Conservation (phyloP, 352 stramenopile genomes). For the Phytophthora uliginosa region DNA sequence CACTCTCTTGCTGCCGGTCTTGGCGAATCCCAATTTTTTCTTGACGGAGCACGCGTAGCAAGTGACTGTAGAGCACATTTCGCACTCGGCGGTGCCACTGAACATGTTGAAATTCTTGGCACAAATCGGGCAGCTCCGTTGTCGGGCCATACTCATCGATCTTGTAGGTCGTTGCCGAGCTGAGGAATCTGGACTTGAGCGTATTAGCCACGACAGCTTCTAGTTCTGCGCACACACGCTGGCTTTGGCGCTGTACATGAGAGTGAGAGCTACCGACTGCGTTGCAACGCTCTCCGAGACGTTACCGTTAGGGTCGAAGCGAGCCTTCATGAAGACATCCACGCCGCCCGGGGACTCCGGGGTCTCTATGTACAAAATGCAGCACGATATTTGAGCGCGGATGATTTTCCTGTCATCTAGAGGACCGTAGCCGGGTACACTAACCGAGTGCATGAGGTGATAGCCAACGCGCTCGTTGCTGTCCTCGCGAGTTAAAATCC, state of each 20-base stretch:
- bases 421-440: slow-evolving; percentile 39
- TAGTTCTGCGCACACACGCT: slow-evolving; percentile 49
- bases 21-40: slow-evolving; percentile 41
- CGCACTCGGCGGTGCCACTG: slow-evolving; percentile 29
- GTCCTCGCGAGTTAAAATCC: slow-evolving; percentile 38
- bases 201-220: slow-evolving; percentile 51
- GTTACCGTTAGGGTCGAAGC: slow-evolving; percentile 41
- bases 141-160: slow-evolving; percentile 20
- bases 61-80: slow-evolving; percentile 37
- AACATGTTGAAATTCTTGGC: slow-evolving; percentile 40
- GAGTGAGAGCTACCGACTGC: slow-evolving; percentile 29
- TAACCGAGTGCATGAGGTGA: slow-evolving; percentile 61
- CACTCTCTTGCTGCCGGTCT: slow-evolving; percentile 30
- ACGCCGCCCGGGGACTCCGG: slow-evolving; percentile 27
- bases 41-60: slow-evolving; percentile 42
- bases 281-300: slow-evolving; percentile 36
- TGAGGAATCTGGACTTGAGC: slow-evolving; percentile 21
- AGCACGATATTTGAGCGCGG: slow-evolving; percentile 47
- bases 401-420: slow-evolving; percentile 48
- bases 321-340: slow-evolving; percentile 48
- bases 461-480: slow-evolving; percentile 50
- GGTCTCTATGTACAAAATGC: slow-evolving; percentile 48
- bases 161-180: slow-evolving; percentile 12
- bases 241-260: slow-evolving; percentile 36
- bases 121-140: slow-evolving; percentile 40